phyloP scores from a whole-genome alignment of 2,329 filamentous ascomycete species.

The Ceratocystis lukuohia region DNA sequence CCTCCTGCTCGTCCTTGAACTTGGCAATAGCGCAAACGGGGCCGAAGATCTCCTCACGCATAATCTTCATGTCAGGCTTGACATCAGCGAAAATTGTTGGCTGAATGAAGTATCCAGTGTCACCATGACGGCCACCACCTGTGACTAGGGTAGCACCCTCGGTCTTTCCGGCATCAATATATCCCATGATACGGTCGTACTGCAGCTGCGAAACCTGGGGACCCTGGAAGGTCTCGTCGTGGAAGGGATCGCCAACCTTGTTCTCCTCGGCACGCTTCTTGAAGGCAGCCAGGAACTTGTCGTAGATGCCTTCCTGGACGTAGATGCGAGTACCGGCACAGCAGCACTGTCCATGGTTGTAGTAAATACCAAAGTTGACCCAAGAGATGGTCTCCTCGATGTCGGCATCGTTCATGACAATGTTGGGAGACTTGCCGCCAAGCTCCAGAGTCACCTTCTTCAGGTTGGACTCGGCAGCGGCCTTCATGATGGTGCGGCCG shows the following conservation, averaged over 20 bases:
- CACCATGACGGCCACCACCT: slow-evolving; percentile 23
- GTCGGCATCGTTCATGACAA: slow-evolving; percentile 54
- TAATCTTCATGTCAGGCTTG: slow-evolving; percentile 31
- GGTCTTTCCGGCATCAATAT: slow-evolving; percentile 34
- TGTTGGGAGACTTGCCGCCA: slow-evolving; percentile 52
- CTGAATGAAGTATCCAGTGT: slow-evolving; percentile 27
- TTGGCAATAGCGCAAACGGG: slow-evolving; percentile 46
- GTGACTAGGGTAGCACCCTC: slow-evolving; percentile 25
- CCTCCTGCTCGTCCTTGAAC: slow-evolving; percentile 28
- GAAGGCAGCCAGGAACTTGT: slow-evolving; percentile 47
- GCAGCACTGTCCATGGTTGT: slow-evolving; percentile 46
- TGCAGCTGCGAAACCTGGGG: slow-evolving; percentile 40
- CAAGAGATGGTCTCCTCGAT: slow-evolving; percentile 48
- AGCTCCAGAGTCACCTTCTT: slow-evolving; percentile 55
- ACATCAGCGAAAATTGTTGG: slow-evolving; percentile 25
- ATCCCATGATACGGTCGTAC: slow-evolving; percentile 34
- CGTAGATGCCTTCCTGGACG: slow-evolving; percentile 38
- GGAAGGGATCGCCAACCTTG: slow-evolving; percentile 28
- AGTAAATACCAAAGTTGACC: slow-evolving; percentile 33
- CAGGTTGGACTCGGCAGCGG: slow-evolving; percentile 48
- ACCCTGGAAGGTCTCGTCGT: slow-evolving; percentile 28
- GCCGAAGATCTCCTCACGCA: slow-evolving; percentile 50
- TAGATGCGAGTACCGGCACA: slow-evolving; percentile 46
- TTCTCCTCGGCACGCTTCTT: slow-evolving; percentile 31
- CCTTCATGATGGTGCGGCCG: slow-evolving; percentile 59